Percentiles rank a stretch among this genome's conserved stretches.
Conservation (phyloP, 306 rosid species). For the peach (Prunus persica) region Prunus_persica_NCBIv2 NC_034009.1:37278501-37279000, state of each 20-base stretch:
- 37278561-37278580: slow-evolving; percentile 37
- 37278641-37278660: slow-evolving; percentile 65
- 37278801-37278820: slow-evolving; percentile 99
- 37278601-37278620: slow-evolving; percentile 39
- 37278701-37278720: slow-evolving; percentile 5
- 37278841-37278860: slow-evolving; percentile 99
- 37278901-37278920: slow-evolving; percentile 93
- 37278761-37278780: slow-evolving; percentile 17
- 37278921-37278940: slow-evolving; percentile 95
- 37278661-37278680: slow-evolving; percentile 89
- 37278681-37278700: slow-evolving; percentile 27
- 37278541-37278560: slow-evolving; percentile 47
- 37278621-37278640: slow-evolving; percentile 52
- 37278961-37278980: slow-evolving; percentile 89
- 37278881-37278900: slow-evolving; percentile 76
- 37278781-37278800: slow-evolving; percentile 71
- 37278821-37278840: slow-evolving; percentile 93
- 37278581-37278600: slow-evolving; percentile 41
- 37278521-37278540: slow-evolving; percentile 42
- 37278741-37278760: not conserved
- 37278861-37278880: slow-evolving; percentile 54
- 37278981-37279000: slow-evolving; percentile 70
- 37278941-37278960: slow-evolving; percentile 95
- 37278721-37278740: not conserved
- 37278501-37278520: slow-evolving; percentile 39